phyloP scores from a whole-genome alignment of 768 basidiomycete genomes.

The Boletus subcaerulescens region DNA sequence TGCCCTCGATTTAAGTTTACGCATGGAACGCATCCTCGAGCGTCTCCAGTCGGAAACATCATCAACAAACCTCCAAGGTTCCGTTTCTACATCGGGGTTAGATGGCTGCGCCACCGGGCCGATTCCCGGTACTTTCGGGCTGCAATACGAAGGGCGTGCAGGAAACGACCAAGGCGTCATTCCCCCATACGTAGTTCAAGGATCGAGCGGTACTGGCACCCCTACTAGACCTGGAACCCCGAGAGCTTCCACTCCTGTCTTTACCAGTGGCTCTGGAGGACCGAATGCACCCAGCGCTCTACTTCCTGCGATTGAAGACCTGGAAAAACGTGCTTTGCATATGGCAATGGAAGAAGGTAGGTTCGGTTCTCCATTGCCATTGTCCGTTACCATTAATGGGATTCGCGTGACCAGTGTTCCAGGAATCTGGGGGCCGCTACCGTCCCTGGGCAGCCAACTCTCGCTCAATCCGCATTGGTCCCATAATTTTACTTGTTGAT shows the following conservation, averaged over 20 bases:
- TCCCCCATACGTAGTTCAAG: slow-evolving; percentile 11
- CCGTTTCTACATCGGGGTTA: slow-evolving; percentile 23
- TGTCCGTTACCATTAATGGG: slow-evolving; percentile 37
- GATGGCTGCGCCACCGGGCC: slow-evolving; percentile 24
- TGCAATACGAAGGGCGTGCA: slow-evolving; percentile 62
- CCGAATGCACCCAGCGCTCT: slow-evolving; percentile 8
- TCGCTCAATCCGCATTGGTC: slow-evolving; percentile 69
- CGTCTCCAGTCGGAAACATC: slow-evolving; percentile 27
- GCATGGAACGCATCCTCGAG: slow-evolving; percentile 32
- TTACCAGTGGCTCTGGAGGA: slow-evolving; percentile 2
- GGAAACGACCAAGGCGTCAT: slow-evolving; percentile 53
- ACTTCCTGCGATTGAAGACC: slow-evolving; percentile 31
- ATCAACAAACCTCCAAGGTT: slow-evolving; percentile 19
- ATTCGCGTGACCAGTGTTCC: slow-evolving; percentile 41
- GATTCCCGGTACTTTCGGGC: slow-evolving; percentile 50
- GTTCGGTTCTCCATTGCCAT: slow-evolving; percentile 29
- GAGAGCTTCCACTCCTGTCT: slow-evolving; percentile 13
- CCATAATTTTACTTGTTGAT: slow-evolving; percentile 80
- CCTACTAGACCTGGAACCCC: slow-evolving; percentile 27
- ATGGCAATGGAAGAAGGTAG: slow-evolving; percentile 50
- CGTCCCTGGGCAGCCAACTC: slow-evolving; percentile 77
- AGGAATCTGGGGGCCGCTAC: slow-evolving; percentile 55
- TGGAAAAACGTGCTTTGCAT: slow-evolving; percentile 49
- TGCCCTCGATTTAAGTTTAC: slow-evolving; percentile 47
- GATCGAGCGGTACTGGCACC: slow-evolving; percentile 22